phyloP scores from a whole-genome alignment of 305 asterid genomes.

The Fraxinus sp. region DNA sequence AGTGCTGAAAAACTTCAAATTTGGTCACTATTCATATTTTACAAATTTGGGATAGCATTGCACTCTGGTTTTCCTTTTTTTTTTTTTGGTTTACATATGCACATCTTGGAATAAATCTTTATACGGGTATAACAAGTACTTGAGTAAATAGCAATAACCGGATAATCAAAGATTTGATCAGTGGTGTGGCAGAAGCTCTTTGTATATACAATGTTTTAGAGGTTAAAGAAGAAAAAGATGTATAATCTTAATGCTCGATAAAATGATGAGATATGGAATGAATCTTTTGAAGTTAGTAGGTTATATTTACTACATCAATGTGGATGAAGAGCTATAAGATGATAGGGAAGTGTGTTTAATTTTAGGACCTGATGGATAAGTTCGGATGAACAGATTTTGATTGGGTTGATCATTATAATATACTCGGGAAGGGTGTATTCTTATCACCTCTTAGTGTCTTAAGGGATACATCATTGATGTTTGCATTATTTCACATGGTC shows the following conservation, averaged over 20 bases:
- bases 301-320: background rate
- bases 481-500: conserved; percentile 24
- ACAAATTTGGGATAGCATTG: background rate
- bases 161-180: background rate
- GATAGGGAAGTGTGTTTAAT: background rate
- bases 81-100: conserved; percentile 1
- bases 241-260: background rate
- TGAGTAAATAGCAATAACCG: background rate
- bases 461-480: background rate
- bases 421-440: background rate
- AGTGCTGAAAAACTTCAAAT: conserved; percentile 1
- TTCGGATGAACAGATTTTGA: background rate
- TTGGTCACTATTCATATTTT: background rate
- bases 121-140: background rate
- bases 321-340: background rate
- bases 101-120: background rate
- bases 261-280: background rate
- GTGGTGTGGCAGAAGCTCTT: background rate
- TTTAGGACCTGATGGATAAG: background rate
- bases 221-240: background rate
- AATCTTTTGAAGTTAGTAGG: background rate
- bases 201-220: background rate
- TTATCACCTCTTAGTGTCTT: background rate
- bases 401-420: background rate
- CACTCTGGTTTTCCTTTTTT: background rate